Conservation (phyloP, 176 grass and related monocot species). For the Carex littledalei region DNA sequence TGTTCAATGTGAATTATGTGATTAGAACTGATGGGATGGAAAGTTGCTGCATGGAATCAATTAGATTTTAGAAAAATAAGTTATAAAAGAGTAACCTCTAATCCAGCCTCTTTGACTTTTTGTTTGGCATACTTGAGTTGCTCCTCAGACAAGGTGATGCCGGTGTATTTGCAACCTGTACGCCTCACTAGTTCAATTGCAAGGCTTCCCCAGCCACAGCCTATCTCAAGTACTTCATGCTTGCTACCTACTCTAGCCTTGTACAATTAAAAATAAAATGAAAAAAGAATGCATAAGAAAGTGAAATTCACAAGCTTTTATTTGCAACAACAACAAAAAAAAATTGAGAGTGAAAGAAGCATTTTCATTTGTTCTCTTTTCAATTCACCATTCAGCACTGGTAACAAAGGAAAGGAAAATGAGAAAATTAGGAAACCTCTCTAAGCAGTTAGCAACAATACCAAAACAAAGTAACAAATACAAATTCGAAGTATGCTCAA, state of each 20-base stretch:
- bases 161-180: constrained; percentile 87
- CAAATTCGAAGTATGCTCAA: background rate
- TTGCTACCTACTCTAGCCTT: constrained; percentile 69
- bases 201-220: constrained; percentile 73
- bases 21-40: background rate
- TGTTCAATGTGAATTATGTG: background rate
- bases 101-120: constrained; percentile 66
- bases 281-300: background rate
- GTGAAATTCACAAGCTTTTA: background rate
- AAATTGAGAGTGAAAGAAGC: background rate
- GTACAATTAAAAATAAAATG: constrained; percentile 6
- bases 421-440: background rate
- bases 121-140: constrained; percentile 52
- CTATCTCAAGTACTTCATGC: constrained; percentile 89
- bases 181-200: constrained; percentile 74
- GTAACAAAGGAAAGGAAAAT: background rate
- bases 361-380: background rate
- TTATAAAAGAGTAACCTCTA: constrained; percentile 43
- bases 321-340: background rate
- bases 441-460: background rate
- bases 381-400: background rate
- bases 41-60: background rate
- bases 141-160: constrained; percentile 74
- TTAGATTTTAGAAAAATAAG: background rate
- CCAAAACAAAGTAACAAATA: background rate